Evolutionary conservation across 441 rosid species (phyloP), one percentile per base, ranked within the genome.

Genomic region (Jatropha podagrica): DNA sequence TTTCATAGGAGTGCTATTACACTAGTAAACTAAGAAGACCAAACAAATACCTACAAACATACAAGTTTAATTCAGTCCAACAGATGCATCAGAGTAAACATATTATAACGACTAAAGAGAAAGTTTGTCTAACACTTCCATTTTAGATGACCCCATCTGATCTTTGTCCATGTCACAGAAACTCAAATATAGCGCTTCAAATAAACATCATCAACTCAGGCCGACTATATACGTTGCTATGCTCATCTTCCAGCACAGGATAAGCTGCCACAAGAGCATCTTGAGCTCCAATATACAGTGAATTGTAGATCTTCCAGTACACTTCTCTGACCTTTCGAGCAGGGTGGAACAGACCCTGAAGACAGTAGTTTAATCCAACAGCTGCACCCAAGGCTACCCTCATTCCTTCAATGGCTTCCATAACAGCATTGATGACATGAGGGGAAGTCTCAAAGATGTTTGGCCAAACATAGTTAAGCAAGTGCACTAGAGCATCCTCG

Each of bases 401-500:
- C 97, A 93, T 92, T 67, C 96, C 97, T 86, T 96, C 99, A 46
- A 93, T 87, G 37, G 98, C 99, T 84, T 96, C 99, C 95, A 86
- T 92, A 18, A 93, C 99, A 2, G 97, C 97, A 71, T 93, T 96
- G 17, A 93, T 92, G 12, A 96, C 98, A 68, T 96, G 99, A 52
- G 99, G 99, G 12, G 99, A 96, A n/a, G 99, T 96, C 87, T 95
- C 97, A 41, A 96, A 96, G 63, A 96, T 93, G 83, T 93, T 96
- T 12, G 99, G 99, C 99, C 99, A 96, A 37, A 96, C 94, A 32
- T 84, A 96, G 89, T 96, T 96, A 51, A 96, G 83, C 79, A 96
- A 81, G 85, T 93, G 99, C 51, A 91, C 79, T 68, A 96, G 78
- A 23, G 98, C 99, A 79, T 96, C 99, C 90, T 96, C 98, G n/a